Conservation (phyloP, 768 basidiomycete genomes). For the Calocybe gangraenosa region DNA sequence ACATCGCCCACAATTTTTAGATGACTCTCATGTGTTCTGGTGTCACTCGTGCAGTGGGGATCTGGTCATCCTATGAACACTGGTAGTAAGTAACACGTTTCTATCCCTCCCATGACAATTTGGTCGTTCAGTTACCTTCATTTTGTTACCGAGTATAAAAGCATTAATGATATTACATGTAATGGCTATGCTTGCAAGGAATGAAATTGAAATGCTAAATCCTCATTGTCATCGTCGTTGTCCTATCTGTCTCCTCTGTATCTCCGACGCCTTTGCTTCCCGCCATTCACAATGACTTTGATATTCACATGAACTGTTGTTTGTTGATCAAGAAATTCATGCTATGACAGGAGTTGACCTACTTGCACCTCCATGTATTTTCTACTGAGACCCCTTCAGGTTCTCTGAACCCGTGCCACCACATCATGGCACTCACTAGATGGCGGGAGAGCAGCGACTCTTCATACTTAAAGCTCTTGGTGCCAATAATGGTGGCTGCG, state of each 20-base stretch:
- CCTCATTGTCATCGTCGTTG: too few relatives aligned
- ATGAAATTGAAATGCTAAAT: too few relatives aligned
- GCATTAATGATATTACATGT: too few relatives aligned
- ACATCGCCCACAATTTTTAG: constrained; percentile 71
- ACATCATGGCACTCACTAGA: constrained; percentile 52
- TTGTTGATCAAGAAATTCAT: not conserved
- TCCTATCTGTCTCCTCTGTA: constrained; percentile 7
- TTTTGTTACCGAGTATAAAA: not conserved
- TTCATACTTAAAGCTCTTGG: constrained; percentile 54
- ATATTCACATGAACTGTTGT: constrained; percentile 57
- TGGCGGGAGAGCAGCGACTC: constrained; percentile 47
- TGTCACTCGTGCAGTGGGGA: constrained; percentile 81
- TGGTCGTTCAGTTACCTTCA: too few relatives aligned
- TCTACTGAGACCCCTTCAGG: constrained; percentile 67
- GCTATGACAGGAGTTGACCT: constrained; percentile 32
- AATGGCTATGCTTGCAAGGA: too few relatives aligned
- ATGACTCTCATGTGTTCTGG: constrained; percentile 89
- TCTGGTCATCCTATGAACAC: constrained; percentile 60
- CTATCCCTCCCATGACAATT: too few relatives aligned
- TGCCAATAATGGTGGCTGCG: constrained; percentile 81
- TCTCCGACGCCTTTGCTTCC: constrained; percentile 45
- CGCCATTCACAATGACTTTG: constrained; percentile 78
- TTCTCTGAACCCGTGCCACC: constrained; percentile 72
- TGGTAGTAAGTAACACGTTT: not conserved
- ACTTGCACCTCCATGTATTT: constrained; percentile 65